These are phyloP conservation scores for Millerozyma acaciae DNA, from an alignment of 805 yeast genomes.

Conservation along the genomic window DNA sequence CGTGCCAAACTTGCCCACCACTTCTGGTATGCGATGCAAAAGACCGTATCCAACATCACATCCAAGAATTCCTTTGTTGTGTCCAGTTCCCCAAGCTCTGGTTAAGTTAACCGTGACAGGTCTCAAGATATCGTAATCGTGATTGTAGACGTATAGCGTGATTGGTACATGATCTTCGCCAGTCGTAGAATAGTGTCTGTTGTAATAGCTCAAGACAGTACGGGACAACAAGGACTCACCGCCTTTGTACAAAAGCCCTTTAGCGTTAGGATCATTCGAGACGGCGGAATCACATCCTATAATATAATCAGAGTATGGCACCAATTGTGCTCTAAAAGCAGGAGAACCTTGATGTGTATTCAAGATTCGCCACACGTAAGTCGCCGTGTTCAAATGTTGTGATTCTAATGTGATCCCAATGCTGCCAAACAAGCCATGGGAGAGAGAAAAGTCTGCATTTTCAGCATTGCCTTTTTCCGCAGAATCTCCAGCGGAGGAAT, in stretches of 20 bases:
- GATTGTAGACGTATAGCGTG: constrained; percentile 68
- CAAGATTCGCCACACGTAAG: constrained; percentile 84
- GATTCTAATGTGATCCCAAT: constrained; percentile 73
- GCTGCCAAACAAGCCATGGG: constrained; percentile 38
- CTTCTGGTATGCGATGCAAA: constrained; percentile 79
- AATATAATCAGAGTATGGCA: constrained; percentile 83
- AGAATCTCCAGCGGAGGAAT: constrained; percentile 5
- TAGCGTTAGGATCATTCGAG: constrained; percentile 54
- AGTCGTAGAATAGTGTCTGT: constrained; percentile 38
- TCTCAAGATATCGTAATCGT: constrained; percentile 78
- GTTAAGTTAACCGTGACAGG: constrained; percentile 72
- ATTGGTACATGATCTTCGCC: constrained; percentile 36
- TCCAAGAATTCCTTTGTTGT: constrained; percentile 76
- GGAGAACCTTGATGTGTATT: constrained; percentile 73
- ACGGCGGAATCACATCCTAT: constrained; percentile 57
- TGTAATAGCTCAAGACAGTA: constrained; percentile 55
- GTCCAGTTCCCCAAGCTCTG: constrained; percentile 62
- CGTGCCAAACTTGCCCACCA: constrained; percentile 47
- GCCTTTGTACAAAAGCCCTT: constrained; percentile 76
- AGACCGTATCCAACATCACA: constrained; percentile 95
- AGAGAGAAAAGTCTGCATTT: constrained; percentile 15
- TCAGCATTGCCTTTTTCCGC: constrained; percentile 12
- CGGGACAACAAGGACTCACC: constrained; percentile 78
- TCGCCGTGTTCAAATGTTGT: constrained; percentile 69
- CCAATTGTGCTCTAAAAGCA: constrained; percentile 75